Evolutionary conservation across 345 rosid species (phyloP).

Genomic region (Xanthoceras sorbifolium): DNA sequence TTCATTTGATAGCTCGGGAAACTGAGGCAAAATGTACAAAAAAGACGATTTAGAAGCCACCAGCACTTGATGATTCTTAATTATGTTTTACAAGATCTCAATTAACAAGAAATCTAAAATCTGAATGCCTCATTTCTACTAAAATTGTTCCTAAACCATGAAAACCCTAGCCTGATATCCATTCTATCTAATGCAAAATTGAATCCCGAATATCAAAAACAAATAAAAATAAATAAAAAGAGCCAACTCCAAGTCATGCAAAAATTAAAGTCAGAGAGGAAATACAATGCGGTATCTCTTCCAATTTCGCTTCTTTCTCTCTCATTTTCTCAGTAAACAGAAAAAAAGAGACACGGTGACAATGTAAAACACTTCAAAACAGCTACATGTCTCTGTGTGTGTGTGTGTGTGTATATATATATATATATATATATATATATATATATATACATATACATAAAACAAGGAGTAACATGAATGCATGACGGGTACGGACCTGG

Average conservation of each 20-base stretch:
- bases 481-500: conserved; percentile 30
- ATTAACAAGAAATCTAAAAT: no score
- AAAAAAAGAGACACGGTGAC: neutral
- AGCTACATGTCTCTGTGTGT: neutral
- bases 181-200: neutral
- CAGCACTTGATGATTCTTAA: no score
- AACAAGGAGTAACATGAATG: neutral
- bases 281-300: neutral
- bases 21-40: neutral
- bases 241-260: no score
- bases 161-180: neutral
- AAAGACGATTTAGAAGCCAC: no score
- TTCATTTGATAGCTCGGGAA: neutral
- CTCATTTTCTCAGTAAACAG: conserved; percentile 3
- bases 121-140: neutral
- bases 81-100: no score
- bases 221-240: neutral
- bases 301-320: conserved; percentile 1
- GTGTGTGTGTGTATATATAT: no score
- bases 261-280: no score
- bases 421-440: no score
- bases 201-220: neutral
- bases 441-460: no score
- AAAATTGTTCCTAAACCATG: neutral
- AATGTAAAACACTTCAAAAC: neutral